phyloP scores from a whole-genome alignment of 2,329 filamentous ascomycete species.

The Ophiostoma quercus region DNA sequence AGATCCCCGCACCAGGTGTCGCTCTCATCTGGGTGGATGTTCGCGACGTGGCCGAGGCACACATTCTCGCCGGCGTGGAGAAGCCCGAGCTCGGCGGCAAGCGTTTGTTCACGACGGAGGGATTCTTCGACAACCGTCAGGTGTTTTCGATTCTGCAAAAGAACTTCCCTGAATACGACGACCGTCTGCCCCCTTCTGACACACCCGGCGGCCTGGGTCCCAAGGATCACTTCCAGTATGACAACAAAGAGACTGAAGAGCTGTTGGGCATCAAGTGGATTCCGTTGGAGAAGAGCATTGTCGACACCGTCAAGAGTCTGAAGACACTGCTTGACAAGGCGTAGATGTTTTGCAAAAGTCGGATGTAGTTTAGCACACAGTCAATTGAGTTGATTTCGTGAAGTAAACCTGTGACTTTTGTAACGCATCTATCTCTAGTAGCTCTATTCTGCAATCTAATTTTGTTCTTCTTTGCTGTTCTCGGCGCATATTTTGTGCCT shows the following conservation, averaged over 20 bases:
- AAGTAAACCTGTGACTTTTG: background rate
- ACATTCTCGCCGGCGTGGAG: constrained; percentile 48
- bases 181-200: constrained; percentile 43
- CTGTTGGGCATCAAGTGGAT: constrained; percentile 60
- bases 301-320: constrained; percentile 60
- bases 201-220: constrained; percentile 42
- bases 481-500: background rate
- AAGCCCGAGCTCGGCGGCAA: constrained; percentile 44
- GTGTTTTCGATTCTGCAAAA: constrained; percentile 42
- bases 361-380: background rate
- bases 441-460: background rate
- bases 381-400: background rate
- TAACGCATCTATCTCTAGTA: background rate
- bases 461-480: background rate
- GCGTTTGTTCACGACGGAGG: constrained; percentile 47
- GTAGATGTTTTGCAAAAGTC: background rate
- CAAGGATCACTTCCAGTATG: constrained; percentile 46
- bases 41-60: constrained; percentile 50
- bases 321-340: constrained; percentile 34
- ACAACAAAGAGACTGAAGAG: constrained; percentile 55
- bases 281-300: constrained; percentile 55
- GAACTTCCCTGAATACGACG: constrained; percentile 47
- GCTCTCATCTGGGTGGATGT: constrained; percentile 52
- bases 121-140: constrained; percentile 44
- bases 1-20: constrained; percentile 40